A percentile compares a stretch with the other conserved stretches of the same genome.
Evolutionary conservation across 495 filamentous ascomycete species (phyloP).

Genomic region (Neurospora sp.): DNA sequence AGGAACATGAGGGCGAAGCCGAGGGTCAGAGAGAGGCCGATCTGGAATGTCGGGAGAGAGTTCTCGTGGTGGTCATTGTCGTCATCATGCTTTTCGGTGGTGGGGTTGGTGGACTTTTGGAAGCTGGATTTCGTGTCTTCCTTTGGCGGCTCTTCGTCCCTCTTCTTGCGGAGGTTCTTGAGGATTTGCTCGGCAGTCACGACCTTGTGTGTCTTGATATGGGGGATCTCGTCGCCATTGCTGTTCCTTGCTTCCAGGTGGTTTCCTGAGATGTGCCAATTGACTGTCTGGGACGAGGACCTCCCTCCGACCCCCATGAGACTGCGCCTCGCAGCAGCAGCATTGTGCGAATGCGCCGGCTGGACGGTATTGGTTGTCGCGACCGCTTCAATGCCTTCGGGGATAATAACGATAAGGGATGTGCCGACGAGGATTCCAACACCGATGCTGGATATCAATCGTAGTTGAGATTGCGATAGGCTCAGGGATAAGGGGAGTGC

Average conservation of each 20-base stretch:
- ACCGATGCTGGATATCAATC: constrained; percentile 83
- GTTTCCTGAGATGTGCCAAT: background rate
- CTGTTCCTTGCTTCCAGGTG: background rate
- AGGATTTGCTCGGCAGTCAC: background rate
- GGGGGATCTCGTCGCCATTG: background rate
- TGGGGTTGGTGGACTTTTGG: background rate
- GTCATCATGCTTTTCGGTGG: constrained; percentile 5
- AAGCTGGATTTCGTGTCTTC: background rate
- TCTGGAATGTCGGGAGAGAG: constrained; percentile 46
- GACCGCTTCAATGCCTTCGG: constrained; percentile 88
- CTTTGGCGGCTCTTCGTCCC: background rate
- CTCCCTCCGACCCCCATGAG: background rate
- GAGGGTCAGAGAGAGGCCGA: constrained; percentile 75
- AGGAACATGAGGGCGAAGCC: constrained; percentile 98
- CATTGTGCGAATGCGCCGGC: constrained; percentile 30
- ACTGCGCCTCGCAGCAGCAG: background rate
- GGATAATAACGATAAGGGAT: constrained; percentile 92
- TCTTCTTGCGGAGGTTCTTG: background rate
- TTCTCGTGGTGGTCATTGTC: constrained; percentile 18
- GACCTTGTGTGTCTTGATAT: background rate
- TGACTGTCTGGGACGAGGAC: background rate
- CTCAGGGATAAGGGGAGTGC: constrained; percentile 84
- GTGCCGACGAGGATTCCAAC: constrained; percentile 93
- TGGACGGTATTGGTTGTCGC: constrained; percentile 47
- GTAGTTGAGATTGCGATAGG: constrained; percentile 78